Base-by-base conservation (phyloP, 2,329 filamentous ascomycete genomes). In the Colletotrichum lindemuthianum region DNA sequence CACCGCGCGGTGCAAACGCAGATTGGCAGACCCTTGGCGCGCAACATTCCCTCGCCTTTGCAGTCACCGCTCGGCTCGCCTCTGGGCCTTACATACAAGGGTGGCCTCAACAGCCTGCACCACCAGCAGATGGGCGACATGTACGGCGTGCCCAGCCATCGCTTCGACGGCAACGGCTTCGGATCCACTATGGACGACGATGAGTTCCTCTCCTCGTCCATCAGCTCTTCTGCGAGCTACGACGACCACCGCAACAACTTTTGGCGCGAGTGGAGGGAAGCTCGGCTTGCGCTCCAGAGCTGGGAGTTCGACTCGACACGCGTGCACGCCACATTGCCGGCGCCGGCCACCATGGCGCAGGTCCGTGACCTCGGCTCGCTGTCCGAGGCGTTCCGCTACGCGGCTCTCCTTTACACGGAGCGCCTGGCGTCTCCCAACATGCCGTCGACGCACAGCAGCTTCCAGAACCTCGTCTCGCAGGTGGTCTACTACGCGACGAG, bases 341-440 rank as follows among this genome's bases (percentile, higher is more conserved):
- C 77, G 48, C 73, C 77, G 3, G 81, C 84, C 2, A 85, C 85
- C 0, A 79, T 85, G 9, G 83, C 84, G 8, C 91, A 96, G 74
- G 79, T 91, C 2, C 83, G 88, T 24, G 93, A 96, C 68, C 82
- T 97, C 10, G 85, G 89, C 39, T 92, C 93, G 71, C 90, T 97
- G 54, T 96, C 92, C 16, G 93, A 97, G 76, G 91, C 91, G 10
- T 97, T 97, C 83, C 91, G 94, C 15, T 93, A 96, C 75, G 90
- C 93, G 0, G 94, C 93, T 0, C 84, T 97, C 39, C 85, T 97
- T 10, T 97, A 97, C 80, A 94, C 91, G 9, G 93, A 97, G 79
- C 91, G 94, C 5, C 87, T 97, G 32, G 93, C 92, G 2, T 89
- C 90, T 69, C 94, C 93, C 0, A 85, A 86, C 60, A 80, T 92